Conservation (phyloP, 2,329 filamentous ascomycete genomes). For the Tolypocladium tropicale region DNA sequence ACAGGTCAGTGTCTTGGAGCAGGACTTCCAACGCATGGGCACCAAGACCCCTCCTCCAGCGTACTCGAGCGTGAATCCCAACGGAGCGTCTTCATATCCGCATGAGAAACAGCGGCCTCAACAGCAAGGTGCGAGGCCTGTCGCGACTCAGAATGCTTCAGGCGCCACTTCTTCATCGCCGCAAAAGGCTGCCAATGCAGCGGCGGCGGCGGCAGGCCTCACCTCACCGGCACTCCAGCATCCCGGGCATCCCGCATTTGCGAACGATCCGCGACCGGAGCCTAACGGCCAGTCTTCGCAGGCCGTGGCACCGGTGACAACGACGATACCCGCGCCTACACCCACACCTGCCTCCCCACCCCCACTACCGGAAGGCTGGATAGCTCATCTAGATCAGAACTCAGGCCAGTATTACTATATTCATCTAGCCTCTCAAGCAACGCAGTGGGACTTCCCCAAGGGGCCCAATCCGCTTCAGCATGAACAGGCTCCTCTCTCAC, state of each 20-base stretch:
- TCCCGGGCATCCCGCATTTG: constrained; percentile 77
- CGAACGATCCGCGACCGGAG: constrained; percentile 61
- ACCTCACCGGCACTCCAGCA: constrained; percentile 42
- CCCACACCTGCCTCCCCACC: constrained; percentile 79
- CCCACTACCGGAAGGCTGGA: constrained; percentile 94
- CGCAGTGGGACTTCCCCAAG: constrained; percentile 98
- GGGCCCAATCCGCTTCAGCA: constrained; percentile 83
- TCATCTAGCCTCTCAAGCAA: constrained; percentile 86
- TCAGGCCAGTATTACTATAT: constrained; percentile 99
- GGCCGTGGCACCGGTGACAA: constrained; percentile 30
- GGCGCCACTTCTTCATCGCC: constrained; percentile 16
- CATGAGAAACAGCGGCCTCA: constrained; percentile 62
- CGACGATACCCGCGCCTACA: constrained; percentile 33
- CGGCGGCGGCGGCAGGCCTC: constrained; percentile 16
- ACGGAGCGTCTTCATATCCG: constrained; percentile 52
- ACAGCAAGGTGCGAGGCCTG: constrained; percentile 10
- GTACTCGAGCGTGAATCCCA: constrained; percentile 67
- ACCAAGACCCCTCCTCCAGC: constrained; percentile 85
- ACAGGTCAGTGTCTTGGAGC: constrained; percentile 65
- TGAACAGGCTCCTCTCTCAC: constrained; percentile 73
- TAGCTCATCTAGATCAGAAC: constrained; percentile 88
- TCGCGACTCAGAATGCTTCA: constrained; percentile 13
- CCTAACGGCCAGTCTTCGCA: constrained; percentile 38
- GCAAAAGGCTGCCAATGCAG: constrained; percentile 15
- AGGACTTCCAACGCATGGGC: constrained; percentile 77